phyloP scores from a whole-genome alignment of 495 filamentous ascomycete species.

The Venustampulla echinocandica region DNA sequence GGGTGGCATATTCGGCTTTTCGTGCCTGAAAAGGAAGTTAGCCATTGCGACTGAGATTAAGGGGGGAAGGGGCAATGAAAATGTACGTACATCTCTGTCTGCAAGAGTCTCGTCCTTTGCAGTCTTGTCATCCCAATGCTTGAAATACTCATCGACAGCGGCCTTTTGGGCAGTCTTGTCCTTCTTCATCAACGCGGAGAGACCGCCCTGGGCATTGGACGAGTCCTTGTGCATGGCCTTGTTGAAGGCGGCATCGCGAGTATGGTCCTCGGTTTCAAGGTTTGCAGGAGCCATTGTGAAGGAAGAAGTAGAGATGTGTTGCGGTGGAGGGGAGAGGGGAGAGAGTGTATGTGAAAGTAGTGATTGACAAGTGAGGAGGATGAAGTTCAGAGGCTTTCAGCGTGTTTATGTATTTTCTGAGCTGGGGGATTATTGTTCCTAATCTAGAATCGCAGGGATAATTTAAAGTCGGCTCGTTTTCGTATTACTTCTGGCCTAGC shows the following conservation, averaged over 20 bases:
- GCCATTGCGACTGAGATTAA: constrained; percentile 17
- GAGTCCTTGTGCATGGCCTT: constrained; percentile 86
- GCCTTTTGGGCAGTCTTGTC: constrained; percentile 73
- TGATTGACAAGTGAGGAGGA: not conserved
- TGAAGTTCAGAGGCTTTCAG: not conserved
- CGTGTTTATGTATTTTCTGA: not conserved
- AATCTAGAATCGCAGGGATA: too few relatives aligned
- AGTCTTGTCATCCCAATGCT: constrained; percentile 96
- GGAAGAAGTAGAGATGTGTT: not conserved
- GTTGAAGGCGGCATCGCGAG: constrained; percentile 89
- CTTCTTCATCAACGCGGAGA: constrained; percentile 80
- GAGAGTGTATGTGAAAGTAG: not conserved
- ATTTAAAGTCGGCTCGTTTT: too few relatives aligned
- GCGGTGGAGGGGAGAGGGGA: not conserved
- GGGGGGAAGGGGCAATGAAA: not conserved
- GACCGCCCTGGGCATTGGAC: constrained; percentile 57
- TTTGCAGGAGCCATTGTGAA: constrained; percentile 54
- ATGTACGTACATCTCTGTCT: constrained; percentile 56
- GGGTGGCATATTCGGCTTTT: constrained; percentile 83
- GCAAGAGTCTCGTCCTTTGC: constrained; percentile 75
- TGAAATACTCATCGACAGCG: constrained; percentile 97
- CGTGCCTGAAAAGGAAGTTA: constrained; percentile 48
- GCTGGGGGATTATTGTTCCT: not conserved
- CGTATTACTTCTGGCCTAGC: too few relatives aligned
- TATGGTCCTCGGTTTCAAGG: constrained; percentile 79